Percentiles rank a stretch among this genome's conserved stretches.
phyloP scores from a whole-genome alignment of 768 basidiomycete genomes.

The Pleurotus salmoneostramineus region DNA sequence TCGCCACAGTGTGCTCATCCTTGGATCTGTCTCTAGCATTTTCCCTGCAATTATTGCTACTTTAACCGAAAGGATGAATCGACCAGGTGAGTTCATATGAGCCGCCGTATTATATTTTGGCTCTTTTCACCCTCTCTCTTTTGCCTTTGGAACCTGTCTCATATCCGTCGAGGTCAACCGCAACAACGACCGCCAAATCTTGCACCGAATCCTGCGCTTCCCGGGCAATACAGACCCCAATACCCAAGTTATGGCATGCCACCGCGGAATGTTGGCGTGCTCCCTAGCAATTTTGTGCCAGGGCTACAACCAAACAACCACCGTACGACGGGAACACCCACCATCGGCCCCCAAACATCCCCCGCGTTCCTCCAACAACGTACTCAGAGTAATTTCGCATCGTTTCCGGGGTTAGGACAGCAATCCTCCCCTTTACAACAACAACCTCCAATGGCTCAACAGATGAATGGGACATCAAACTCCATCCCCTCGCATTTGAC shows the following conservation, averaged over 20 bases:
- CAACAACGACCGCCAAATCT: slow-evolving; percentile 79
- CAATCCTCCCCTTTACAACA: slow-evolving; percentile 38
- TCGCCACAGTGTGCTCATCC: not conserved
- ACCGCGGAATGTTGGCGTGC: slow-evolving; percentile 51
- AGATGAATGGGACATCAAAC: slow-evolving; percentile 48
- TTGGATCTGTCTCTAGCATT: slow-evolving; percentile 6
- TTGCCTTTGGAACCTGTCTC: slow-evolving; percentile 13
- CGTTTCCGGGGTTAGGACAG: slow-evolving; percentile 55
- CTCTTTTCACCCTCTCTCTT: slow-evolving; percentile 7
- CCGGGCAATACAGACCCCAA: slow-evolving; percentile 60
- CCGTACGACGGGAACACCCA: slow-evolving; percentile 53
- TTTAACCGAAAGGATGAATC: slow-evolving; percentile 48
- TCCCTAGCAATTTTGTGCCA: slow-evolving; percentile 50
- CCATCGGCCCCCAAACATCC: slow-evolving; percentile 51
- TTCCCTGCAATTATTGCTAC: slow-evolving; percentile 22
- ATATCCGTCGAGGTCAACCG: slow-evolving; percentile 58
- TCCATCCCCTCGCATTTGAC: slow-evolving; percentile 53
- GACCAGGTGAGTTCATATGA: slow-evolving; percentile 43
- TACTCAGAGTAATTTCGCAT: slow-evolving; percentile 52
- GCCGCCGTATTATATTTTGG: slow-evolving; percentile 9
- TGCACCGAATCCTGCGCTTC: slow-evolving; percentile 57
- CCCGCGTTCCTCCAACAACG: slow-evolving; percentile 64
- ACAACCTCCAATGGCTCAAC: slow-evolving; percentile 48
- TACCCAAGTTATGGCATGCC: slow-evolving; percentile 55
- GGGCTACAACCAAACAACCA: slow-evolving; percentile 58